Conservation (phyloP, 306 rosid species). For the Cicer chorassanicum region DNA sequence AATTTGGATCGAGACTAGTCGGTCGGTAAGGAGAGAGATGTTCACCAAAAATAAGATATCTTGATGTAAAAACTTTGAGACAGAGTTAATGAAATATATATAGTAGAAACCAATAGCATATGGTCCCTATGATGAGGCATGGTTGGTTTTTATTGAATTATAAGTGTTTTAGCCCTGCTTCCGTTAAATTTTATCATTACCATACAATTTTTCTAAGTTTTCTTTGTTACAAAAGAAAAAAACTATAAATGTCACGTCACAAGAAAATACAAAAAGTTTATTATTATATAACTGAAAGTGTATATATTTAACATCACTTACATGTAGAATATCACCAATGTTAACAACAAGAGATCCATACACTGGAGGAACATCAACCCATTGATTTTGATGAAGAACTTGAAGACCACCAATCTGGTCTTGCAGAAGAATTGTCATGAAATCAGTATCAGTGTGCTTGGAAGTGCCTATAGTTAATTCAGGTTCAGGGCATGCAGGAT, state of each 20-base stretch:
- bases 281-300: not conserved
- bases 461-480: constrained; percentile 44
- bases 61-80: no score
- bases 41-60: no score
- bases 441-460: constrained; percentile 46
- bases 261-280: not conserved
- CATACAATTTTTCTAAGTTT: no score
- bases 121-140: no score
- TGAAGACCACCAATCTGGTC: constrained; percentile 62
- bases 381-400: constrained; percentile 30
- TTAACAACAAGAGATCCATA: constrained; percentile 46
- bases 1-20: no score
- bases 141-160: no score
- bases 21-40: no score
- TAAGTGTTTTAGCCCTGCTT: no score
- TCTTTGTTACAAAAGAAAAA: no score
- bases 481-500: constrained; percentile 54
- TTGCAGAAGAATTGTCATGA: constrained; percentile 55
- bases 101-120: no score
- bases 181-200: no score
- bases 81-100: no score
- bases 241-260: not conserved
- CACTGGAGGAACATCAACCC: constrained; percentile 22
- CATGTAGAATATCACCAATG: constrained; percentile 47
- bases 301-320: not conserved